Base-by-base conservation (phyloP, 176 grass and related monocot species). In the Paspalum vaginatum region DNA sequence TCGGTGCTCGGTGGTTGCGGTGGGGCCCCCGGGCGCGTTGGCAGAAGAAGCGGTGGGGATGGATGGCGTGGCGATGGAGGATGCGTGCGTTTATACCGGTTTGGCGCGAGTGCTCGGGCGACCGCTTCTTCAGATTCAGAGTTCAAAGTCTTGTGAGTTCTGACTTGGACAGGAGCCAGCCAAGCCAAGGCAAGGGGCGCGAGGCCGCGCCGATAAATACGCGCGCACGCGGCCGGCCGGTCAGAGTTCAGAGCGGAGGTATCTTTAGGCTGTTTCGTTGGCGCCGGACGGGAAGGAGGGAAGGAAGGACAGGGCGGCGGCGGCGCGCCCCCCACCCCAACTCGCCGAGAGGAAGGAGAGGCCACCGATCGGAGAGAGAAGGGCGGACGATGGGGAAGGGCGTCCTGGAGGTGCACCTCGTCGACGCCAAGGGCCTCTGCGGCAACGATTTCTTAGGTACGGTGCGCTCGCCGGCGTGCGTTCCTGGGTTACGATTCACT, bases 371-470 rank as follows among this genome's bases (percentile, higher is more conserved):
- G 32, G 20, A 59, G 39, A 41, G 77, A 54, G 43, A 6, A 54
- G 54, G 15, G 14, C 7, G 61, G 54, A 61, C 59, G 41, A 97
- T 94, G 94, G 85, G 72, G 47, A 88, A 85, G 21, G 94, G 94
- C 27, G 39, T 89, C 52, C 77, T 97, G 70, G 94, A 97, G 67
- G 94, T 97, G 76, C 61, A 88, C 63, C 89, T 97, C 65, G 79
- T 97, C 63, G 89, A 94, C 72, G 91, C 91, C 79, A 92, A 88
- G 82, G 87, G 89, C 4, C 85, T 97, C 25, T 41, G 72, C 50
- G 91, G 86, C 83, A 84, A 12, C 66, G 94, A 97, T 86, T 84
- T 90, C 68, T 42, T 97, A 77, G 91, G 94, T 97, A 58, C 61
- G 81, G n/a, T 15, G 32, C 65, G 10, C 47, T 8, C 47, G 47